Evolutionary conservation across 1,139 yeast genomes (phyloP).

Genomic region (Debaryomyces psychrophilus): DNA sequence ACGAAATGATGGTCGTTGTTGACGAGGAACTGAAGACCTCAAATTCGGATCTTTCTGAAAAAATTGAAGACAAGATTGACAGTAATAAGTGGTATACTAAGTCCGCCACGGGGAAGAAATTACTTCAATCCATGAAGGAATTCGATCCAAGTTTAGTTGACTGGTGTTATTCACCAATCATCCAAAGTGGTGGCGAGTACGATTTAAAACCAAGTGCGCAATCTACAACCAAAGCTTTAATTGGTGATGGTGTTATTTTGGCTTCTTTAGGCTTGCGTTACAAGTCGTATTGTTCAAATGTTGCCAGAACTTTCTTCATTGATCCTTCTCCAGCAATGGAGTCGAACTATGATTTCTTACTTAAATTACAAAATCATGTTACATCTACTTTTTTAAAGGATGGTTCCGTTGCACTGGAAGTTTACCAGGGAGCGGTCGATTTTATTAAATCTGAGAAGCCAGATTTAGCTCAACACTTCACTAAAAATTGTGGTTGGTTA

Average conservation of each 20-base stretch:
- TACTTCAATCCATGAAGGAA: slow-evolving; percentile 46
- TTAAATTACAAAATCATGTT: slow-evolving; percentile 68
- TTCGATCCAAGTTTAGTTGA: slow-evolving; percentile 80
- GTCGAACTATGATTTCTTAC: slow-evolving; percentile 73
- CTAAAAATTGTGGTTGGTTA: slow-evolving; percentile 86
- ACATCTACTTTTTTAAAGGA: slow-evolving; percentile 57
- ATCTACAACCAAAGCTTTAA: slow-evolving; percentile 65
- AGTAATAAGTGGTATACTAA: slow-evolving; percentile 71
- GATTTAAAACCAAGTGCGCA: slow-evolving; percentile 86
- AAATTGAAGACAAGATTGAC: slow-evolving; percentile 80
- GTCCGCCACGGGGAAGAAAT: slow-evolving; percentile 59
- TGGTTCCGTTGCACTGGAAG: slow-evolving; percentile 66
- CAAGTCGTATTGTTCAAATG: slow-evolving; percentile 85
- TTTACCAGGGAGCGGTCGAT: slow-evolving; percentile 65
- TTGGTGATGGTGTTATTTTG: slow-evolving; percentile 79
- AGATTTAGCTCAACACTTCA: slow-evolving; percentile 63
- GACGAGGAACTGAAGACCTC: slow-evolving; percentile 84
- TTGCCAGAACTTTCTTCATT: slow-evolving; percentile 85
- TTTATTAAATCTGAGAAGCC: slow-evolving; percentile 63
- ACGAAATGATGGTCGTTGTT: slow-evolving; percentile 84
- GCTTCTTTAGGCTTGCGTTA: slow-evolving; percentile 87
- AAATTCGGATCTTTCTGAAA: slow-evolving; percentile 73
- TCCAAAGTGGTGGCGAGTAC: slow-evolving; percentile 86
- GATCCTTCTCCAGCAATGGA: slow-evolving; percentile 87
- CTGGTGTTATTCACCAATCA: slow-evolving; percentile 93